Evolutionary conservation across 2,329 filamentous ascomycete genomes (phyloP), one percentile per base, ranked within the genome.

Genomic region (Beauveria rudraprayagi): DNA sequence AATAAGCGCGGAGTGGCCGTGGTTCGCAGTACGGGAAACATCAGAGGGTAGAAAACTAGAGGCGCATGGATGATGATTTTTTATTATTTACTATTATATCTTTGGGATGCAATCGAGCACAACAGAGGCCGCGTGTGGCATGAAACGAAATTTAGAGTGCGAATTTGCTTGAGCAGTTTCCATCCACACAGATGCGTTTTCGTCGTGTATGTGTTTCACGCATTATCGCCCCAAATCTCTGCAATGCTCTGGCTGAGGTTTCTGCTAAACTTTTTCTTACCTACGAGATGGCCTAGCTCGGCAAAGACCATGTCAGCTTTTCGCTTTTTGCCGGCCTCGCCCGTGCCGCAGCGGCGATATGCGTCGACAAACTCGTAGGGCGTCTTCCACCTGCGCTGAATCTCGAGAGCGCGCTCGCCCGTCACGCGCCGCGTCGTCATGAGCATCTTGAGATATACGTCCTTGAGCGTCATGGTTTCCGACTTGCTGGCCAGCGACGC

Each of bases 371-470:
- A 83, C 1, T 84, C 83, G 62, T 82, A 78, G 0, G 90, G 90
- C 2, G 90, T 93, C 65, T 80, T 83, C 88, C 90, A 94, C n/a
- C 80, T 76, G 66, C 84, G 86, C 69, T 93, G 90, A 14, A 94
- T 91, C 72, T 91, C 89, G 5, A 92, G 72, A 0, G 90, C 90
- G 67, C 89, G 90, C 66, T 92, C 89, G 3, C 87, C 88, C 1
- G 88, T 90, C 14, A 94, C 78, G 1, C 89, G 88, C 60, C 82
- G 82, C 1, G 83, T 90, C 64, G 88, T 91, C 89, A 94, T 92
- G 53, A 94, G 80, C 89, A 94, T 93, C 72, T 92, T 92, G 28
- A 94, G 75, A 66, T 84, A 93, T 0, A 92, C 72, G 67, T 94
- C 90, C 60, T 88, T 79, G 10, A 93, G 75, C 0, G 89, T 90